Evolutionary conservation across 1,139 yeast genomes (phyloP).

Genomic region (Kodamaea alishanica): DNA sequence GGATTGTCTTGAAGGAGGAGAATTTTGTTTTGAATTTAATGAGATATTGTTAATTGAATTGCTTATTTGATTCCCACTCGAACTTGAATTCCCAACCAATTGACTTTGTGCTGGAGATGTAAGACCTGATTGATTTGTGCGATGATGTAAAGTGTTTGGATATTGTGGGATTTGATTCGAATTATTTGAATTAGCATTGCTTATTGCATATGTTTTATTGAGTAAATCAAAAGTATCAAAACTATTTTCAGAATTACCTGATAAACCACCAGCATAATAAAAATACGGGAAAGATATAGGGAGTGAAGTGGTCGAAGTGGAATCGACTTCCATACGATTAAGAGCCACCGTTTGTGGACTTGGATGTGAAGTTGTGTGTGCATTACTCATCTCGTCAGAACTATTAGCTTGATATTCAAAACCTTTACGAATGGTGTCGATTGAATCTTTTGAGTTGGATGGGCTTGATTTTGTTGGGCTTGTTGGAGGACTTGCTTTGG

Average conservation of each 20-base stretch:
- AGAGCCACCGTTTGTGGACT: constrained; percentile 8
- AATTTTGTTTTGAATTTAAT: neutral
- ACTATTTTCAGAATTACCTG: constrained; percentile 25
- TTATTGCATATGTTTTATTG: constrained; percentile 5
- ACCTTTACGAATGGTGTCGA: too few species aligned
- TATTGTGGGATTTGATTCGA: constrained; percentile 18
- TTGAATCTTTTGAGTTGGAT: neutral
- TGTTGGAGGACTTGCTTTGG: too few species aligned
- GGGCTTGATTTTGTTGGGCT: constrained; percentile 3
- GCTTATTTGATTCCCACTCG: neutral
- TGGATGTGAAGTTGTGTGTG: constrained; percentile 1
- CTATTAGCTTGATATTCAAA: too few species aligned
- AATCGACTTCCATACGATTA: constrained; percentile 29
- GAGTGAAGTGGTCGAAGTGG: constrained; percentile 29
- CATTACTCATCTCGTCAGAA: constrained; percentile 2
- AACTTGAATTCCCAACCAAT: neutral
- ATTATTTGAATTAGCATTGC: constrained; percentile 7
- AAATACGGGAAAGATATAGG: constrained; percentile 36
- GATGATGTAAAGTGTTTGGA: constrained; percentile 24
- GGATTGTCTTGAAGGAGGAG: constrained; percentile 3
- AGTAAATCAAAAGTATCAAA: constrained; percentile 33
- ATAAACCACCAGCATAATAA: constrained; percentile 12
- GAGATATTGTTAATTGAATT: constrained; percentile 1
- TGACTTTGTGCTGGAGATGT: constrained; percentile 7
- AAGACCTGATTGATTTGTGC: constrained; percentile 9